Evolutionary conservation across 305 asterid species (phyloP), one percentile per base, ranked within the genome.

Genomic region (Solanum hybrid): DNA sequence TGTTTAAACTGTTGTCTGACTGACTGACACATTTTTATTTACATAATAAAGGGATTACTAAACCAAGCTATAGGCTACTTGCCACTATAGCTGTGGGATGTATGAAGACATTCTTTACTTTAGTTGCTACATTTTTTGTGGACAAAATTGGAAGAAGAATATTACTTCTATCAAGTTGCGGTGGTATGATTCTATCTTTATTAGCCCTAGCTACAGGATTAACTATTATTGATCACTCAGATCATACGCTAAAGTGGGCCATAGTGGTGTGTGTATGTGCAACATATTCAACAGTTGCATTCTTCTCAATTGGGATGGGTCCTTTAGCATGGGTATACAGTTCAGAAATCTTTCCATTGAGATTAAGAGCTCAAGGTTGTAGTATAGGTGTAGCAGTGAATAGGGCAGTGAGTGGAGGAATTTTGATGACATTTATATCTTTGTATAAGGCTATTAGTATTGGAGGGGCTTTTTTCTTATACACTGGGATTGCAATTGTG

Each of bases 251-350:
- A 31, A 29, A 34, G 7, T 90, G 94, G 93, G 92, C 90, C 0
- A 88, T 92, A 60, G 92, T 76, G 0, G 8, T 93, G 0, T 92
- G 94, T 13, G 56, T 94, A 6, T 37, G 69, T 27, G 78, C 82
- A 32, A 38, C 94, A 12, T n/a, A 92, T 3, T 85, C 93, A 1
- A 35, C 91, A 10, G 95, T 94, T 24, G 95, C 93, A 1, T 93
- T 92, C 78, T 95, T 95, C 88, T 95, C 96, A 9, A 92, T 94
- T 15, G 96, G 95, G n/a, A 92, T 94, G 95, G 96, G 69, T 56
- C 69, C 98, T 4, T 90, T 95, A 13, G 94, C 96, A 13, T 95
- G 97, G 97, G 97, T 94, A 71, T 95, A 95, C 38, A 94, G 97
- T 89, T 93, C 95, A 1, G 96, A 95, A 91, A 91, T 95, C 2